Conservation (phyloP, 169 alveolate species). For the Eimeria tenella region DNA sequence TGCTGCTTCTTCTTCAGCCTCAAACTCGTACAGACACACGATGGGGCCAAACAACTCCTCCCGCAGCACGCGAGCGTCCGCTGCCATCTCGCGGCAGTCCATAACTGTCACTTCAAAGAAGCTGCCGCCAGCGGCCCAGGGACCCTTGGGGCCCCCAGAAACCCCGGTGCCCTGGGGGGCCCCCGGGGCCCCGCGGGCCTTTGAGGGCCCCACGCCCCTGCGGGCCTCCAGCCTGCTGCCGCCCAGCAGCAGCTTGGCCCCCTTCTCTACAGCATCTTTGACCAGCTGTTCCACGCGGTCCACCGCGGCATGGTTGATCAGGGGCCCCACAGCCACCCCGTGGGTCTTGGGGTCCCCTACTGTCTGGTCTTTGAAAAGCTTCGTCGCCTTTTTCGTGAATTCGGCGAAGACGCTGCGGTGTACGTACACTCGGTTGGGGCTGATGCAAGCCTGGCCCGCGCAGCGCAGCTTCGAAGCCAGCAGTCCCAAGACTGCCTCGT, state of each 20-base stretch:
- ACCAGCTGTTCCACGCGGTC: slow-evolving; percentile 56
- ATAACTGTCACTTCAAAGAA: slow-evolving; percentile 43
- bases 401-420: slow-evolving; percentile 69
- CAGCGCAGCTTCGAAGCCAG: slow-evolving; percentile 77
- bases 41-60: slow-evolving; percentile 72
- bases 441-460: slow-evolving; percentile 80
- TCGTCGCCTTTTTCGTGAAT: not conserved
- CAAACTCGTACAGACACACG: slow-evolving; percentile 65
- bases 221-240: slow-evolving; percentile 28
- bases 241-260: slow-evolving; percentile 43
- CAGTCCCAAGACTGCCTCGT: slow-evolving; percentile 78
- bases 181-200: not conserved
- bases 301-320: slow-evolving; percentile 71
- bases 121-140: not conserved
- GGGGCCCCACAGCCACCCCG: slow-evolving; percentile 78
- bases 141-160: not conserved
- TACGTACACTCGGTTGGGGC: slow-evolving; percentile 80
- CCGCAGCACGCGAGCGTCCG: not conserved
- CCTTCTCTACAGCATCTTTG: slow-evolving; percentile 50
- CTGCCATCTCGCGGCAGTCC: slow-evolving; percentile 60
- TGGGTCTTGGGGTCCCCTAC: slow-evolving; percentile 70
- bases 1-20: slow-evolving; percentile 28
- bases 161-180: not conserved
- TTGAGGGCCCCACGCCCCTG: not conserved
- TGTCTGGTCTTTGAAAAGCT: slow-evolving; percentile 36